These are phyloP conservation scores for Ustilago crameri DNA, from an alignment of 1,284 basidiomycete genomes.

Conservation along the genomic window DNA sequence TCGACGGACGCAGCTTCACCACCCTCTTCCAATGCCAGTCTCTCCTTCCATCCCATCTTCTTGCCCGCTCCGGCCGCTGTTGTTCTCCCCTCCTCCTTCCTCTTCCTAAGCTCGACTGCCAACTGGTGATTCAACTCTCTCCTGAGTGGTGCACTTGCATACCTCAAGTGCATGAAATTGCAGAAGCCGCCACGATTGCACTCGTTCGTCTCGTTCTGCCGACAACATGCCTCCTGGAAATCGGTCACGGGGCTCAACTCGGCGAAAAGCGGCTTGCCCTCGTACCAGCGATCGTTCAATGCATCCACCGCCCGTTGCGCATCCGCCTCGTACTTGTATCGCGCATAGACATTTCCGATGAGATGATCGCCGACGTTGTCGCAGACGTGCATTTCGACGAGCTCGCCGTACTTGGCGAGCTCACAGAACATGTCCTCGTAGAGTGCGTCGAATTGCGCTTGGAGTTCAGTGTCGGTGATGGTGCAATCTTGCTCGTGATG, in stretches of 20 bases:
- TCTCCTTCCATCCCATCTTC: constrained; percentile 44
- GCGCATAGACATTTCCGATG: constrained; percentile 97
- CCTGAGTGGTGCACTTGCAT: constrained; percentile 46
- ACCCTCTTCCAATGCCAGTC: constrained; percentile 39
- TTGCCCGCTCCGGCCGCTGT: constrained; percentile 24
- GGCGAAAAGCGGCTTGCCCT: constrained; percentile 94
- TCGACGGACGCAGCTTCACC: constrained; percentile 1
- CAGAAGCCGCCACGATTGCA: constrained; percentile 76
- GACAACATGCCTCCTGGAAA: constrained; percentile 97
- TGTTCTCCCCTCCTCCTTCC: constrained; percentile 32
- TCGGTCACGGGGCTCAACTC: constrained; percentile 98
- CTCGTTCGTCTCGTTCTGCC: constrained; percentile 81
- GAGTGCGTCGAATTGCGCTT: constrained; percentile 95
- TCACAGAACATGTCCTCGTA: constrained; percentile 85
- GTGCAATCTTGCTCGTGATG: constrained; percentile 83
- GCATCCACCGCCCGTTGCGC: constrained; percentile 91
- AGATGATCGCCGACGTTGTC: constrained; percentile 99
- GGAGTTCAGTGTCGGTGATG: constrained; percentile 81
- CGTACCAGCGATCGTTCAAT: constrained; percentile 97
- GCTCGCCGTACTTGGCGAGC: constrained; percentile 90
- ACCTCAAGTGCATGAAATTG: constrained; percentile 94
- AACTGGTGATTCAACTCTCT: constrained; percentile 61
- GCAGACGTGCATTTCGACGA: constrained; percentile 93
- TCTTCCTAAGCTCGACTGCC: constrained; percentile 54
- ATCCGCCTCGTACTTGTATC: constrained; percentile 98